Evolutionary conservation across 768 basidiomycete genomes (phyloP).

Genomic region (Mycena leptocephala): DNA sequence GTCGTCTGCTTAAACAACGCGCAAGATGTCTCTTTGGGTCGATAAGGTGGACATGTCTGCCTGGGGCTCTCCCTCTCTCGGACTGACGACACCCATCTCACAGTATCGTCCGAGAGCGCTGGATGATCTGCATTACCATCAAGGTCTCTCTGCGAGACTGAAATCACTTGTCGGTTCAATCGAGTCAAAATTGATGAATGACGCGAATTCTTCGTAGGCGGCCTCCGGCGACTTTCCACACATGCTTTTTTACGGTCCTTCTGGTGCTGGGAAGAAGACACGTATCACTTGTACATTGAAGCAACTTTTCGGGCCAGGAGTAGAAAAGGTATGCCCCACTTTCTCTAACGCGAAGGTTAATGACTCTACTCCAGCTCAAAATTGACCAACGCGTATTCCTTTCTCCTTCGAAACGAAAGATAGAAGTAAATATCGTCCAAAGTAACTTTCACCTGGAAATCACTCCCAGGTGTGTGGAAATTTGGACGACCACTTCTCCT

Average conservation of each 20-base stretch:
- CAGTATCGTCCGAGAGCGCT: constrained; percentile 91
- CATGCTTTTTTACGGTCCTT: constrained; percentile 97
- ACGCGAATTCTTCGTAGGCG: constrained; percentile 63
- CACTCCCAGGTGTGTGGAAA: constrained; percentile 85
- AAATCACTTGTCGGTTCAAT: constrained; percentile 80
- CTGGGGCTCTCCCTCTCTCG: background rate
- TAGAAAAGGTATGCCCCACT: constrained; percentile 81
- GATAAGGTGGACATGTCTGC: constrained; percentile 61
- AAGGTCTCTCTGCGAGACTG: constrained; percentile 83
- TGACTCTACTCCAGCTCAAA: constrained; percentile 78
- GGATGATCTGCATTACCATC: constrained; percentile 92
- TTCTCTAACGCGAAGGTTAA: background rate
- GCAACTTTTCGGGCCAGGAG: constrained; percentile 92
- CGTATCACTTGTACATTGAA: constrained; percentile 91
- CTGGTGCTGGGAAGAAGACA: constrained; percentile 98
- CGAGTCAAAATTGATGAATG: background rate
- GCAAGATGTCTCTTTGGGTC: constrained; percentile 82
- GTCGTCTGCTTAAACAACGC: background rate
- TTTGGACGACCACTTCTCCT: background rate
- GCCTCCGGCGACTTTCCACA: constrained; percentile 96
- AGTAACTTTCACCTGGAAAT: constrained; percentile 99
- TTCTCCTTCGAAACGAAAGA: constrained; percentile 93
- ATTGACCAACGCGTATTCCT: constrained; percentile 98
- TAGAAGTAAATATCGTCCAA: constrained; percentile 97
- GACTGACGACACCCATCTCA: constrained; percentile 11